phyloP scores from a whole-genome alignment of 2,329 filamentous ascomycete genomes.

The Trichoderma sp. region DNA sequence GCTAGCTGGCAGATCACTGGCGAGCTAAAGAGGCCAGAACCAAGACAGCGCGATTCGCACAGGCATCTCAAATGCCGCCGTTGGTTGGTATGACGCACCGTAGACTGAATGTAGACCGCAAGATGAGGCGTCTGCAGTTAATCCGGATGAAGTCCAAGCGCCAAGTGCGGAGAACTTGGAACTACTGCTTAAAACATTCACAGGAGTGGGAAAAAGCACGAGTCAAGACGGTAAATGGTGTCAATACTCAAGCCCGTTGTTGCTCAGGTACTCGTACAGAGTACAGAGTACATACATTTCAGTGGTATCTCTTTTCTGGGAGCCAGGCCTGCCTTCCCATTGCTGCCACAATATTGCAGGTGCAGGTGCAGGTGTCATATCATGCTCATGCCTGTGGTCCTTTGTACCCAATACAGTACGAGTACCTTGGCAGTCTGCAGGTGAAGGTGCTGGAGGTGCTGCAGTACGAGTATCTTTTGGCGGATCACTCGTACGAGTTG shows the following conservation, averaged over 20 bases:
- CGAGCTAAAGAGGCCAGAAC: neutral
- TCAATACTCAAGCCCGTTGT: too few relatives aligned
- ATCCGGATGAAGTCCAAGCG: neutral
- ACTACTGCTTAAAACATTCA: neutral
- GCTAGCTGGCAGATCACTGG: neutral
- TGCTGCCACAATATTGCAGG: neutral
- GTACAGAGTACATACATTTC: neutral
- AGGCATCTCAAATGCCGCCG: neutral
- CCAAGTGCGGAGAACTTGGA: neutral
- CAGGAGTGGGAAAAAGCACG: neutral
- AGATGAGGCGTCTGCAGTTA: neutral
- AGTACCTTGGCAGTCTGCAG: neutral
- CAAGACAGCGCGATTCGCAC: neutral
- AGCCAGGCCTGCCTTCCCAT: neutral
- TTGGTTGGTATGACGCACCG: neutral
- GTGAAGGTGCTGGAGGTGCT: neutral
- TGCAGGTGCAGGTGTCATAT: neutral
- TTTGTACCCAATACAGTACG: neutral
- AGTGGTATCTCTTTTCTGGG: too few relatives aligned
- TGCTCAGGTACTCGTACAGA: too few relatives aligned
- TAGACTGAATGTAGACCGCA: neutral
- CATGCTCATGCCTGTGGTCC: neutral
- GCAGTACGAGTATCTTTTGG: too few relatives aligned
- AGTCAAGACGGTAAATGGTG: neutral
- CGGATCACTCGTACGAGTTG: neutral